Evolutionary conservation across 345 rosid genomes (phyloP).

Genomic region (Corymbia maculata): DNA sequence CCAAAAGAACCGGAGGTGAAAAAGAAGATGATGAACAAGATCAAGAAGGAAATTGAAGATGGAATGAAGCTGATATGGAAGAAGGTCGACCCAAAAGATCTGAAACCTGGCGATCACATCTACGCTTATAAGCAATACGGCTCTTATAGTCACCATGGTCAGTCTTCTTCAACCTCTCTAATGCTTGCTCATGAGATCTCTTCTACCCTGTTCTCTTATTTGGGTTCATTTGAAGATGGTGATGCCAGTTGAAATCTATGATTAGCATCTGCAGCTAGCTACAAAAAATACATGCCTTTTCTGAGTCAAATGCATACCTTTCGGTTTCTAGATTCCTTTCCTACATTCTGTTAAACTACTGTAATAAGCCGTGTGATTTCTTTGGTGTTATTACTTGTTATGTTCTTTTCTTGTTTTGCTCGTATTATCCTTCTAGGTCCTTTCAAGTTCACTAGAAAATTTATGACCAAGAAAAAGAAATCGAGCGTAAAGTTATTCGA

Average conservation of each 20-base stretch:
- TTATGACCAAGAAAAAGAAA: background rate
- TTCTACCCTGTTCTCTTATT: background rate
- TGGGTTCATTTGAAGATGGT: background rate
- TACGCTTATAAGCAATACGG: background rate
- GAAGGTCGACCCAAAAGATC: background rate
- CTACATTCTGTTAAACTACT: background rate
- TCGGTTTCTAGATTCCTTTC: background rate
- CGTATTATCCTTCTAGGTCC: background rate
- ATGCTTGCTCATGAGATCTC: background rate
- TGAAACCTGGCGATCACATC: background rate
- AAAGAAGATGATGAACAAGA: background rate
- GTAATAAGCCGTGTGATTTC: background rate
- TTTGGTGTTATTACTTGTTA: background rate
- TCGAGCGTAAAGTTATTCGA: background rate
- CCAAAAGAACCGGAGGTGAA: background rate
- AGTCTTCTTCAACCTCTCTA: background rate
- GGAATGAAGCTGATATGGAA: background rate
- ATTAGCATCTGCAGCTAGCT: background rate
- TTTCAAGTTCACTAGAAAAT: no score
- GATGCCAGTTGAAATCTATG: background rate
- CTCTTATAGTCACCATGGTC: background rate
- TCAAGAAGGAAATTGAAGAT: constrained; percentile 4
- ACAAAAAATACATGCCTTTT: background rate
- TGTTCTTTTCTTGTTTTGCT: background rate
- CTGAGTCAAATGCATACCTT: background rate